phyloP scores from a whole-genome alignment of 2,329 filamentous ascomycete species.

The Myotisia sp. region DNA sequence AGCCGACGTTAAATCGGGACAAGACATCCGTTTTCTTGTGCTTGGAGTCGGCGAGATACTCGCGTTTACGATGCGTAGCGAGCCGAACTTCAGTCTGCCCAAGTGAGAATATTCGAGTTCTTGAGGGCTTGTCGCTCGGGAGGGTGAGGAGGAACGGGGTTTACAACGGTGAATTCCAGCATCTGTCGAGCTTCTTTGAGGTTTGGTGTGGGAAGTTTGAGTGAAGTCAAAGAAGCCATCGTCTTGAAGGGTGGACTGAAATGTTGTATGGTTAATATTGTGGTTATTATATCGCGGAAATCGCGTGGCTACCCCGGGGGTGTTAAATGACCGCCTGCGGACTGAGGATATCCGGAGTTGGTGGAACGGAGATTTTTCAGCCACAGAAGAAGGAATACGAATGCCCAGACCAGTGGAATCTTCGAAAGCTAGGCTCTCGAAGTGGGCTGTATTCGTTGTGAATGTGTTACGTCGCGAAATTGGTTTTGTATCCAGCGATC shows the following conservation, averaged over 20 bases:
- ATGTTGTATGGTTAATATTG: too few relatives aligned
- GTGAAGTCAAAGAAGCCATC: not conserved
- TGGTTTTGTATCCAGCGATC: too few relatives aligned
- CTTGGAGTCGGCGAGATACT: not conserved
- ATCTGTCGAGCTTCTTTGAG: constrained; percentile 2
- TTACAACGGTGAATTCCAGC: not conserved
- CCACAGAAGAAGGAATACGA: too few relatives aligned
- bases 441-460: not conserved
- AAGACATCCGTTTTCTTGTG: constrained; percentile 1
- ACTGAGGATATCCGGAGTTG: constrained; percentile 3
- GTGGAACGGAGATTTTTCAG: constrained; percentile 1
- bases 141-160: not conserved
- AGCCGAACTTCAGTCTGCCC: constrained; percentile 2
- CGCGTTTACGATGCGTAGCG: constrained; percentile 1
- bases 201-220: not conserved
- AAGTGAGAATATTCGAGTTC: constrained; percentile 2
- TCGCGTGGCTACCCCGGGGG: not conserved
- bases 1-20: constrained; percentile 1
- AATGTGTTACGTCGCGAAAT: too few relatives aligned
- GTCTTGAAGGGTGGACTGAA: not conserved
- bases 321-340: constrained; percentile 5
- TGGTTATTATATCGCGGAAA: constrained; percentile 1
- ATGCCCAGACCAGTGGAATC: too few relatives aligned
- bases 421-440: too few relatives aligned
- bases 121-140: constrained; percentile 1